Conservation (phyloP, 2,329 filamentous ascomycete species). For the Bipolaris victoriae region DNA sequence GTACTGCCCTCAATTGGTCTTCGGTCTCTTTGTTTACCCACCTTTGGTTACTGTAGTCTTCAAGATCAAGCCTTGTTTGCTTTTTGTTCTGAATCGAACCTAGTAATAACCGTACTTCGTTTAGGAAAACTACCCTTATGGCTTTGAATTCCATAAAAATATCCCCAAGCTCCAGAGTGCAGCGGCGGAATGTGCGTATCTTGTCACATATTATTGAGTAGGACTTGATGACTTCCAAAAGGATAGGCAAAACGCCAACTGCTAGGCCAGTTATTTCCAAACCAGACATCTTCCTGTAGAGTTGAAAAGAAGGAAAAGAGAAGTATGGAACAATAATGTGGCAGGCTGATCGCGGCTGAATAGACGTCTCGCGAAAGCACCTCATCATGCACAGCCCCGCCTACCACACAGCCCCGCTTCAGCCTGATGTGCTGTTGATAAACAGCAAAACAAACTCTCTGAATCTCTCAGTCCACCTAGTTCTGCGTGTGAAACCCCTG, state of each 20-base stretch:
- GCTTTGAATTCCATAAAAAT: slow-evolving; percentile 23
- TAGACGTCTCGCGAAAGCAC: background rate
- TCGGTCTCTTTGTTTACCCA: background rate
- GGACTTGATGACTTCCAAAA: slow-evolving; percentile 30
- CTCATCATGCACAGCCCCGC: background rate
- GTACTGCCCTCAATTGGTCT: background rate
- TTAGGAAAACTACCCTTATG: slow-evolving; percentile 27
- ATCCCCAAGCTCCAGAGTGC: slow-evolving; percentile 24
- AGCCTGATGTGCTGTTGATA: slow-evolving; percentile 1
- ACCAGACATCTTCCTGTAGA: background rate
- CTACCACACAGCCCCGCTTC: background rate
- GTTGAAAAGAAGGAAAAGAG: background rate
- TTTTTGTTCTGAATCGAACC: slow-evolving; percentile 23
- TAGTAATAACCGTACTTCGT: slow-evolving; percentile 31
- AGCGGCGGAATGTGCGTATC: slow-evolving; percentile 27
- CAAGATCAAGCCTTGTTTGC: background rate
- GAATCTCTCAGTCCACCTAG: background rate
- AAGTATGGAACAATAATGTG: background rate
- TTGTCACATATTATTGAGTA: slow-evolving; percentile 19
- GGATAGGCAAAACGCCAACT: slow-evolving; percentile 30
- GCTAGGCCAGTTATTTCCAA: background rate
- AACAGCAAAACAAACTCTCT: background rate
- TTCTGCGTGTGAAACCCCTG: background rate
- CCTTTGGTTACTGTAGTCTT: background rate
- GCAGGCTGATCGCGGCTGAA: background rate